These are phyloP conservation scores for Trichoderma koningiopsis DNA, from an alignment of 2,329 filamentous ascomycete genomes.

Conservation along the genomic window DNA sequence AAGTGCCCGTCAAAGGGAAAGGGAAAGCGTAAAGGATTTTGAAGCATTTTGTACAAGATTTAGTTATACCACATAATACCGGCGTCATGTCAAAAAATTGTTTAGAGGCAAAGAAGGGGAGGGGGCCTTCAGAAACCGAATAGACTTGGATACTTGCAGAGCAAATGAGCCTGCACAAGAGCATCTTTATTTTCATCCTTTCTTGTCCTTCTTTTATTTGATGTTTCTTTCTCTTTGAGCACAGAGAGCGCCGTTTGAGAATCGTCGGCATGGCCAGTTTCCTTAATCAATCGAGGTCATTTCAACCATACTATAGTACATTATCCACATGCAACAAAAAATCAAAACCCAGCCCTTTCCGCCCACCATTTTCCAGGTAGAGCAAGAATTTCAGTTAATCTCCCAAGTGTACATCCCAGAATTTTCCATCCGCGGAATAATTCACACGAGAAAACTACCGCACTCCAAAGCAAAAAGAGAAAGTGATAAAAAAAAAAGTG, in stretches of 20 bases:
- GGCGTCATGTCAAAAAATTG: not conserved
- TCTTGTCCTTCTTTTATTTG: conserved; percentile 10
- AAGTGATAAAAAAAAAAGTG: not conserved
- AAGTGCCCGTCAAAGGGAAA: conserved; percentile 44
- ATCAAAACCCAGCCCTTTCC: conserved; percentile 7
- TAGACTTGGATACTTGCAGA: conserved; percentile 16
- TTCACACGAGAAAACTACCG: conserved; percentile 6
- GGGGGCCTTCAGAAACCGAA: not conserved
- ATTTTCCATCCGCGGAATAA: conserved; percentile 15
- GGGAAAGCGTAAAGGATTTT: not conserved
- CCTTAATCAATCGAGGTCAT: not conserved
- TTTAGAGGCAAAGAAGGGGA: not conserved
- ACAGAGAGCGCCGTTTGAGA: conserved; percentile 19
- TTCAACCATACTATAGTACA: conserved; percentile 28
- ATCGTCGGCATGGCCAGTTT: not conserved
- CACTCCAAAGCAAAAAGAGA: conserved; percentile 15
- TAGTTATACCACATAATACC: conserved; percentile 5
- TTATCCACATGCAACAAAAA: conserved; percentile 24
- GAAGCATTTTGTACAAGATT: not conserved
- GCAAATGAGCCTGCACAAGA: conserved; percentile 15
- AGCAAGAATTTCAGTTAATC: conserved; percentile 16
- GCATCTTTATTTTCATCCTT: conserved; percentile 19
- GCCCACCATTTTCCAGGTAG: conserved; percentile 29
- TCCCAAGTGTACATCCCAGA: conserved; percentile 17
- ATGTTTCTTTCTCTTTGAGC: conserved; percentile 4